These are phyloP conservation scores for Diutina rugosa DNA, from an alignment of 1,139 yeast genomes.

Conservation along the genomic window DNA sequence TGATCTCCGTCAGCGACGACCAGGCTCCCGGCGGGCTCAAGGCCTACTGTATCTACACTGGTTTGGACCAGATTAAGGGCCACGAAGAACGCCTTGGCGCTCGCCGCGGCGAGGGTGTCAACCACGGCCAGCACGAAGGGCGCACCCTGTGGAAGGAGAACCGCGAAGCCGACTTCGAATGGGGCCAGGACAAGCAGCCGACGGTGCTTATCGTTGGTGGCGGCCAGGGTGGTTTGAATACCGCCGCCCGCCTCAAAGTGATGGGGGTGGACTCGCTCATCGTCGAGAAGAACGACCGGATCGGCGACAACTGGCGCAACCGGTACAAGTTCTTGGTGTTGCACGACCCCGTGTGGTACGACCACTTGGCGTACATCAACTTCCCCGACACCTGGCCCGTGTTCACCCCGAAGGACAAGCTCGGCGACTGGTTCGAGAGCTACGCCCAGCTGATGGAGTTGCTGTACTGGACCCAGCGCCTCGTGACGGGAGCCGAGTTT, in stretches of 20 bases:
- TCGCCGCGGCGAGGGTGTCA: slow-evolving; percentile 21
- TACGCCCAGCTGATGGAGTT: slow-evolving; percentile 26
- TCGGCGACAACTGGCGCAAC: slow-evolving; percentile 35
- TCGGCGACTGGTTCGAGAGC: slow-evolving; percentile 26
- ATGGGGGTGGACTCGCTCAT: slow-evolving; percentile 24
- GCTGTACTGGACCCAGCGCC: slow-evolving; percentile 20
- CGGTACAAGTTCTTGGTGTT: slow-evolving; percentile 28
- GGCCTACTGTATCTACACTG: slow-evolving; percentile 20
- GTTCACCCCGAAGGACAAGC: slow-evolving; percentile 28
- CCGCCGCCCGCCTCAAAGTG: slow-evolving; percentile 26
- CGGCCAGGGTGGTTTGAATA: slow-evolving; percentile 29
- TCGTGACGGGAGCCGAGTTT: slow-evolving; percentile 17
- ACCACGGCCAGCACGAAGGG: slow-evolving; percentile 21
- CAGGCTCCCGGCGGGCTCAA: slow-evolving; percentile 9
- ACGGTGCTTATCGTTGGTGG: slow-evolving; percentile 29
- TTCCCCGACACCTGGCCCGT: slow-evolving; percentile 29
- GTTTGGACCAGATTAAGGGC: slow-evolving; percentile 18
- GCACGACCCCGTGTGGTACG: slow-evolving; percentile 31
- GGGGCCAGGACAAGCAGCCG: slow-evolving; percentile 18
- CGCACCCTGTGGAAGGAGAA: slow-evolving; percentile 18
- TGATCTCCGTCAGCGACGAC: slow-evolving; percentile 13
- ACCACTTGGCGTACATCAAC: slow-evolving; percentile 23
- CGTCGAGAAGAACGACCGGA: slow-evolving; percentile 18
- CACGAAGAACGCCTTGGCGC: slow-evolving; percentile 19
- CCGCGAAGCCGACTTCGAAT: slow-evolving; percentile 12